phyloP scores from a whole-genome alignment of 768 basidiomycete species.

The Leucocoprinus birnbaumii region DNA sequence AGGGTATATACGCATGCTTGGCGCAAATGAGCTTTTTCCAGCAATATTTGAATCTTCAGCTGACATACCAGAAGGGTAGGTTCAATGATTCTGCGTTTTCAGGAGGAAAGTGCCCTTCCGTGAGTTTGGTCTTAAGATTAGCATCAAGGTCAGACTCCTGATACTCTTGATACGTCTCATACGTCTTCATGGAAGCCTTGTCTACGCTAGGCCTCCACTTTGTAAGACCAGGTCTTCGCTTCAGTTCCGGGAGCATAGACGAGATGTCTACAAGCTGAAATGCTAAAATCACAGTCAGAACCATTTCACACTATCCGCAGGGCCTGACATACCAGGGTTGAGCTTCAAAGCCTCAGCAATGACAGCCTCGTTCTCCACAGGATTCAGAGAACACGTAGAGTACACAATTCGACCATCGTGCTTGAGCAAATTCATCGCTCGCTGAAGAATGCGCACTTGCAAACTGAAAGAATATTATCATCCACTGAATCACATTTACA shows the following conservation, averaged over 20 bases:
- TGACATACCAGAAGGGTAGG: constrained; percentile 68
- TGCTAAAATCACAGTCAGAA: constrained; percentile 32
- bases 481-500: background rate
- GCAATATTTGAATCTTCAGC: background rate
- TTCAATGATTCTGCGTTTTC: constrained; percentile 55
- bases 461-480: constrained; percentile 45
- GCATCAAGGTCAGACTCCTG: constrained; percentile 44
- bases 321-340: constrained; percentile 52
- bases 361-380: constrained; percentile 96
- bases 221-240: constrained; percentile 71
- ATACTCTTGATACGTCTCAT: constrained; percentile 62
- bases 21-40: background rate
- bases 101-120: constrained; percentile 80
- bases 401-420: constrained; percentile 89
- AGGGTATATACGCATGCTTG: constrained; percentile 86
- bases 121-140: constrained; percentile 57
- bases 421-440: constrained; percentile 89
- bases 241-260: constrained; percentile 63
- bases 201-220: constrained; percentile 77
- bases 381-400: constrained; percentile 97
- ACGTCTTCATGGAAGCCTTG: constrained; percentile 44
- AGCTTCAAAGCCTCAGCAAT: constrained; percentile 77
- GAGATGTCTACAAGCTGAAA: constrained; percentile 83
- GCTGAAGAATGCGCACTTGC: constrained; percentile 87
- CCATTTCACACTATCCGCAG: background rate